Percentiles rank a stretch among this genome's conserved stretches.
Conservation (phyloP, 768 basidiomycete genomes). For the Podaxis sp. region DNA sequence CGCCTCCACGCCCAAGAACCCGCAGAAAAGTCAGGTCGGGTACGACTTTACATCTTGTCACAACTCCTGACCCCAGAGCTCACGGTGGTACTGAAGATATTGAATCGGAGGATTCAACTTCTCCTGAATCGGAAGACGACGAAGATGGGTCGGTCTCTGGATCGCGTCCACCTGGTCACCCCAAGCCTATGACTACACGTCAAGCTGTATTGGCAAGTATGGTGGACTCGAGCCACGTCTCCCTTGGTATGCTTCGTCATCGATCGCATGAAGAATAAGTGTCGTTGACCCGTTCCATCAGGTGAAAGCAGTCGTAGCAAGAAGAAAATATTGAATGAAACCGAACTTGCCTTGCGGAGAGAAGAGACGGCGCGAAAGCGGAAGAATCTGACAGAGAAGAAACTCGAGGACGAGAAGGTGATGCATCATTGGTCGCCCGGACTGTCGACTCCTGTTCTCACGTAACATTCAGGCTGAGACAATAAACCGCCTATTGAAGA, state of each 20-base stretch:
- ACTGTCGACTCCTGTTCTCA: not conserved
- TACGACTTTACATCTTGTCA: slow-evolving; percentile 3
- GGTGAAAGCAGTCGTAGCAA: slow-evolving; percentile 33
- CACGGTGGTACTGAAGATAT: slow-evolving; percentile 19
- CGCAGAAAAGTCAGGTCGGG: slow-evolving; percentile 20
- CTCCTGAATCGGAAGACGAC: slow-evolving; percentile 26
- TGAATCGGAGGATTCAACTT: slow-evolving; percentile 35
- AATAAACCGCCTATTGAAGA: slow-evolving; percentile 84
- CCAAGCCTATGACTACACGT: slow-evolving; percentile 46
- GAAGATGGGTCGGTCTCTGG: slow-evolving; percentile 22
- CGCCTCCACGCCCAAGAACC: slow-evolving; percentile 24
- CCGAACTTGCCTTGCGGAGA: slow-evolving; percentile 66
- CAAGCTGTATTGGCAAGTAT: slow-evolving; percentile 72
- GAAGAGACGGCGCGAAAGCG: slow-evolving; percentile 84
- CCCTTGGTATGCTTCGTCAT: slow-evolving; percentile 38
- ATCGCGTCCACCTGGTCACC: slow-evolving; percentile 20
- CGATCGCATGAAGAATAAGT: not conserved
- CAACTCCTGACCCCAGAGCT: not conserved
- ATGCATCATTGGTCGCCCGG: slow-evolving; percentile 4
- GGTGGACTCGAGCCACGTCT: slow-evolving; percentile 64
- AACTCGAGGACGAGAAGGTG: slow-evolving; percentile 83
- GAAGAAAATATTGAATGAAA: slow-evolving; percentile 67
- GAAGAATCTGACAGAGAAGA: slow-evolving; percentile 76
- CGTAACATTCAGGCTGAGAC: slow-evolving; percentile 61
- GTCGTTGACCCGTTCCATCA: not conserved